Evolutionary conservation across 177 flowering plant genomes (phyloP).

Genomic region (Telopea speciosissima): DNA sequence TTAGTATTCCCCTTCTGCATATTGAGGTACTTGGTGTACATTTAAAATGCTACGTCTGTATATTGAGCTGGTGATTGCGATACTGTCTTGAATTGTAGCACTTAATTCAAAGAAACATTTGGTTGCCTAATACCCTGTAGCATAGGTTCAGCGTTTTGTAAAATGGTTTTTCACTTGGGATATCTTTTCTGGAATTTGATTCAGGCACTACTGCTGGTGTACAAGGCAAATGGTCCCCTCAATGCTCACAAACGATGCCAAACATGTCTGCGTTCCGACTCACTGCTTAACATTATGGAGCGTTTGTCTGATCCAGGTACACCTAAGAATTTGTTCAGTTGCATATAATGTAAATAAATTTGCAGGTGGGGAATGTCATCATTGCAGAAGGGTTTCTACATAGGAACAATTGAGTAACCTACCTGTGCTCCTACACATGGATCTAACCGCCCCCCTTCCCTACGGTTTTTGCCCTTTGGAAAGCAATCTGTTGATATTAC

Average conservation of each 20-base stretch:
- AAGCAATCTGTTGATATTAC: no score
- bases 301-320: conserved; percentile 27
- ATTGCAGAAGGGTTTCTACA: no score
- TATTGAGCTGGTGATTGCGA: background rate
- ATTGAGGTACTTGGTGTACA: no score
- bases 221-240: conserved; percentile 15
- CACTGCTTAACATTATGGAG: conserved; percentile 26
- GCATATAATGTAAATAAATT: no score
- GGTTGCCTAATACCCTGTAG: background rate
- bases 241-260: conserved; percentile 16
- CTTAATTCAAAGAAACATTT: background rate
- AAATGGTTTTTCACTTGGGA: background rate
- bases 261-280: conserved; percentile 23
- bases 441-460: no score
- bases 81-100: background rate
- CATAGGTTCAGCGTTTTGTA: background rate
- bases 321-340: background rate
- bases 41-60: background rate
- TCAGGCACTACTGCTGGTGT: conserved; percentile 24
- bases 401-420: no score
- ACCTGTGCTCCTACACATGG: no score
- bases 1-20: no score
- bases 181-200: background rate
- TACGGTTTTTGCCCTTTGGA: no score
- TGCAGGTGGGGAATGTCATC: no score